These are phyloP conservation scores for Macadamia integrifolia DNA, from an alignment of 164 flowering plant species.

Conservation along the genomic window DNA sequence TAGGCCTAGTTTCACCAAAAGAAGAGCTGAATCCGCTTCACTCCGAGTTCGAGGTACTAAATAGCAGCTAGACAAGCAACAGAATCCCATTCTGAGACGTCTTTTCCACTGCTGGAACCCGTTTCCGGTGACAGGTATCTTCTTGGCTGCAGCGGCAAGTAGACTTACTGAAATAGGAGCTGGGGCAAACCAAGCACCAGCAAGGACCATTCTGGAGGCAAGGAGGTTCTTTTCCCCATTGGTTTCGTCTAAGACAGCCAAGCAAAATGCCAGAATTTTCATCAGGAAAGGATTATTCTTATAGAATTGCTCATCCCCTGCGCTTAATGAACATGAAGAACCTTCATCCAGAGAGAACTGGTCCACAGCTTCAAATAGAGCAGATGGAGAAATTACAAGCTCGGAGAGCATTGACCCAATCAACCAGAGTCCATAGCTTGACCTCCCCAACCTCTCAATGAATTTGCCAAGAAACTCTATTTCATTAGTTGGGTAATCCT, in stretches of 20 bases:
- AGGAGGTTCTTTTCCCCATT: conserved; percentile 37
- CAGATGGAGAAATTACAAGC: conserved; percentile 60
- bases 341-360: conserved; percentile 34
- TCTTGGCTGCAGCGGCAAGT: conserved; percentile 63
- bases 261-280: conserved; percentile 48
- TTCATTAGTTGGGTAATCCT: conserved; percentile 57
- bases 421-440: conserved; percentile 64
- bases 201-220: conserved; percentile 70
- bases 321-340: conserved; percentile 18
- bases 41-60: conserved; percentile 36
- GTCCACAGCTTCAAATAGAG: conserved; percentile 61
- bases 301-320: conserved; percentile 50
- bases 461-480: conserved; percentile 49
- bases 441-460: conserved; percentile 56
- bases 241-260: conserved; percentile 43
- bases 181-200: conserved; percentile 87
- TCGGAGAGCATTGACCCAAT: conserved; percentile 68
- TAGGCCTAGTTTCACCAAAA: conserved; percentile 66
- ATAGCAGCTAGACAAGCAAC: conserved; percentile 38
- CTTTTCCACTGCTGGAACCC: conserved; percentile 48
- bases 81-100: conserved; percentile 34
- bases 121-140: conserved; percentile 32
- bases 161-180: conserved; percentile 56
- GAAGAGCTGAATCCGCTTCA: conserved; percentile 65
- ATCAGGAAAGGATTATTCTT: conserved; percentile 59